phyloP scores from a whole-genome alignment of 1,284 basidiomycete species.

The Moesziomyces sp. region DNA sequence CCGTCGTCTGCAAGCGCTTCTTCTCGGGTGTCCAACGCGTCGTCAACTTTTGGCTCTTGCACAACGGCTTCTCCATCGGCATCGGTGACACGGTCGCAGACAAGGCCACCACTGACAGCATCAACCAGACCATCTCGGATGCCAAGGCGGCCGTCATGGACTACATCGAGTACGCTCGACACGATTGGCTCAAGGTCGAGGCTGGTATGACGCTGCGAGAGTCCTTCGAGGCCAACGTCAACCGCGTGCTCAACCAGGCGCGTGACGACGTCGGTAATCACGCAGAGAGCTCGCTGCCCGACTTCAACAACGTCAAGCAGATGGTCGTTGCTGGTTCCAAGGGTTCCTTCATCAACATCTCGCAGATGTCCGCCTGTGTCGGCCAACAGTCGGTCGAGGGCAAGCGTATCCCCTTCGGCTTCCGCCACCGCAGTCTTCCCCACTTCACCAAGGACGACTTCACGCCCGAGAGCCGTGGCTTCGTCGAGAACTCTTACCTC shows the following conservation, averaged over 20 bases:
- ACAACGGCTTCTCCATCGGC: conserved; percentile 98
- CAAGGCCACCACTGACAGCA: conserved; percentile 81
- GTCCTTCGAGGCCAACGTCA: conserved; percentile 93
- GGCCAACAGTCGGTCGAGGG: conserved; percentile 99
- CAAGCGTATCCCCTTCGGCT: conserved; percentile 97
- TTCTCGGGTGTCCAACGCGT: conserved; percentile 95
- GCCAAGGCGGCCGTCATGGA: conserved; percentile 74
- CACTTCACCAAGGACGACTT: conserved; percentile 99
- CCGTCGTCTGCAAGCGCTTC: conserved; percentile 88
- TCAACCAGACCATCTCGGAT: conserved; percentile 83
- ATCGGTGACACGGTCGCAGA: conserved; percentile 99
- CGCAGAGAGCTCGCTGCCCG: conserved; percentile 94
- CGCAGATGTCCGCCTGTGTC: conserved; percentile 99
- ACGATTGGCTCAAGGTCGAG: conserved; percentile 65
- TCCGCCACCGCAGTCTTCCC: conserved; percentile 93
- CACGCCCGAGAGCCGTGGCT: conserved; percentile 96
- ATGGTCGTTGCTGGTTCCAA: conserved; percentile 99
- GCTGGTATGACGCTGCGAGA: conserved; percentile 99
- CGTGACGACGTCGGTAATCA: conserved; percentile 95
- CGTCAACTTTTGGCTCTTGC: conserved; percentile 98
- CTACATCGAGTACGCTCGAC: conserved; percentile 62
- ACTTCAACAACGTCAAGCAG: conserved; percentile 99
- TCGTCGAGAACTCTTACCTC: conserved; percentile 99
- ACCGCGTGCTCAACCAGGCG: conserved; percentile 90
- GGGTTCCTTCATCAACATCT: conserved; percentile 94